A percentile compares a stretch with the other conserved stretches of the same genome.
These are phyloP conservation scores for Mariannaea sp. DNA, from an alignment of 2,329 filamentous ascomycete species.

Conservation along the genomic window DNA sequence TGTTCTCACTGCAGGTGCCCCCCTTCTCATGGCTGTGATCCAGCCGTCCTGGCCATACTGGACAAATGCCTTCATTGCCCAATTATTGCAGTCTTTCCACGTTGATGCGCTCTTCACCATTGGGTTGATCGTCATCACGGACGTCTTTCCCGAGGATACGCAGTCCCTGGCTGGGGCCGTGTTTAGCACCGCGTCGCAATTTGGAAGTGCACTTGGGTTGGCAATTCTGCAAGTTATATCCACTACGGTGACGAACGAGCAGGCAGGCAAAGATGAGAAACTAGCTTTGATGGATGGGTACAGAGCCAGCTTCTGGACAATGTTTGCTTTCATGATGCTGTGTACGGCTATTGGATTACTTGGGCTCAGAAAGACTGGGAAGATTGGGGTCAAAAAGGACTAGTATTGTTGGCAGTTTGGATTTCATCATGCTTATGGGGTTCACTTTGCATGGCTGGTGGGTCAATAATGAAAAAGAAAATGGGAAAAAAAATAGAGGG, in stretches of 20 bases:
- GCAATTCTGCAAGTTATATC: conserved; percentile 54
- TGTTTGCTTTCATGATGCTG: conserved; percentile 53
- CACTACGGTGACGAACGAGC: conserved; percentile 43
- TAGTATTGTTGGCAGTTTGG: conserved; percentile 26
- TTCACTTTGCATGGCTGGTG: too few relatives aligned
- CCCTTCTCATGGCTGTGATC: conserved; percentile 60
- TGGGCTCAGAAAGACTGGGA: conserved; percentile 50
- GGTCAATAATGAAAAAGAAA: too few relatives aligned
- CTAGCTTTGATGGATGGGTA: conserved; percentile 54
- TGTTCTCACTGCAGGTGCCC: conserved; percentile 49
- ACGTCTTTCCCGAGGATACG: conserved; percentile 59
- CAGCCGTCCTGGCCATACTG: conserved; percentile 56
- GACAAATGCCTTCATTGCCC: conserved; percentile 51
- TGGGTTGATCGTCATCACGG: conserved; percentile 57
- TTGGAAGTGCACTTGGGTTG: conserved; percentile 57
- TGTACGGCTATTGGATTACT: conserved; percentile 45
- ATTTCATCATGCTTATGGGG: too few relatives aligned
- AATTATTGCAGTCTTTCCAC: conserved; percentile 48
- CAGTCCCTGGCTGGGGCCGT: conserved; percentile 65
- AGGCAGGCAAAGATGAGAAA: conserved; percentile 31
- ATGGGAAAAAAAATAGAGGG: too few relatives aligned
- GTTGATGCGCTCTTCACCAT: conserved; percentile 60
- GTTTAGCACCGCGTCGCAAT: conserved; percentile 62
- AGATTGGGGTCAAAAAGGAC: conserved; percentile 53
- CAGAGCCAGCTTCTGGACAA: conserved; percentile 55